phyloP scores from a whole-genome alignment of 2,329 filamentous ascomycete species.

The Xylariaceae sp. region DNA sequence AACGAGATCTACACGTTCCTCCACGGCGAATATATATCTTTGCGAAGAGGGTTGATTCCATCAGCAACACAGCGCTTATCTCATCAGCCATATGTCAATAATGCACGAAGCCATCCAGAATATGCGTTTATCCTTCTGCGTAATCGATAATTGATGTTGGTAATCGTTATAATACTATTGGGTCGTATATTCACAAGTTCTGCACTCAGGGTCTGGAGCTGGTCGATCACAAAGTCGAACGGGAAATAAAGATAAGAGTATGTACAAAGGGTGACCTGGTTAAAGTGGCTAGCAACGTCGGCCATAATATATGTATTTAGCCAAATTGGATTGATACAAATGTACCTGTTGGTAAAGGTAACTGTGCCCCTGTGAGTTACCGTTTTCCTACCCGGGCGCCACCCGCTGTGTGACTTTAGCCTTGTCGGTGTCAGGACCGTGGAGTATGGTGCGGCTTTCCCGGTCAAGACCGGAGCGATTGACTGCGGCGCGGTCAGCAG shows the following conservation, averaged over 20 bases:
- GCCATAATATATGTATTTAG: slow-evolving; percentile 24
- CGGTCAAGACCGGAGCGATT: slow-evolving; percentile 23
- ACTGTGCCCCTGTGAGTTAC: slow-evolving; percentile 6
- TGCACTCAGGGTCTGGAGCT: slow-evolving; percentile 5
- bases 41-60: neutral
- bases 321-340: slow-evolving; percentile 24
- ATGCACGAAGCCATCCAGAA: neutral
- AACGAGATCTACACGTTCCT: neutral
- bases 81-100: neutral
- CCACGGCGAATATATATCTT: slow-evolving; percentile 15
- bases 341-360: slow-evolving; percentile 19
- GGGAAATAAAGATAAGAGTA: slow-evolving; percentile 11
- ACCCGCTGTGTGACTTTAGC: slow-evolving; percentile 29
- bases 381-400: slow-evolving; percentile 20
- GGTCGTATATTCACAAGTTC: slow-evolving; percentile 16
- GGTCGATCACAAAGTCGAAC: slow-evolving; percentile 1
- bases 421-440: slow-evolving; percentile 10
- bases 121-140: slow-evolving; percentile 5
- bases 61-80: neutral
- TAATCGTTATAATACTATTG: slow-evolving; percentile 26
- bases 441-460: slow-evolving; percentile 15
- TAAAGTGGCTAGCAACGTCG: slow-evolving; percentile 18
- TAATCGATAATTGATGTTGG: slow-evolving; percentile 15
- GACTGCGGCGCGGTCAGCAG: slow-evolving; percentile 20
- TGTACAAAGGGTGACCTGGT: slow-evolving; percentile 9